Conservation (phyloP, 352 stramenopile species). For the Globisporangium paroecandrum region DNA sequence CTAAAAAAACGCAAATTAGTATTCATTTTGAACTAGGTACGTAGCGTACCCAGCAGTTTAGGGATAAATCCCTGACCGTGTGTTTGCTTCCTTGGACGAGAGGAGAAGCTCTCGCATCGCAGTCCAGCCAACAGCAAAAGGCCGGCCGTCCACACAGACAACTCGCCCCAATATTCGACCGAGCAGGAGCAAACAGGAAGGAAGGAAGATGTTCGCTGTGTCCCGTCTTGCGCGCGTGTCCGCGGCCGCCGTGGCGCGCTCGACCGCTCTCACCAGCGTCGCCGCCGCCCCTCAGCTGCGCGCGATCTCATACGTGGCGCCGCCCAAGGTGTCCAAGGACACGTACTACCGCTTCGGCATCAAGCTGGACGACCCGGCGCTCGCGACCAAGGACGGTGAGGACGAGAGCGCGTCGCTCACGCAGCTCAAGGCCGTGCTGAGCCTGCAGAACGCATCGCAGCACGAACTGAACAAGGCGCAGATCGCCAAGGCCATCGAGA, state of each 20-base stretch:
- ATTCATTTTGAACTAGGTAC: no score
- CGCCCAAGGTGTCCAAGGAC: constrained; percentile 45
- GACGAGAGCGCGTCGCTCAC: constrained; percentile 28
- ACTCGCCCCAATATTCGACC: constrained; percentile 8
- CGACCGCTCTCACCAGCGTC: constrained; percentile 1
- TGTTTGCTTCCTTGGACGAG: no score
- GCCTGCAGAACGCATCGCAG: constrained; percentile 76
- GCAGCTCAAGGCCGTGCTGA: constrained; percentile 70
- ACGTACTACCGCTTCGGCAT: constrained; percentile 69
- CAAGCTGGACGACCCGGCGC: constrained; percentile 43
- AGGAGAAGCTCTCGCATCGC: no score
- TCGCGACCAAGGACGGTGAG: constrained; percentile 32
- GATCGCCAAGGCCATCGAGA: constrained; percentile 75
- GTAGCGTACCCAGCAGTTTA: no score
- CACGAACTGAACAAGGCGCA: constrained; percentile 82
- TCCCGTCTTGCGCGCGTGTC: constrained; percentile 30
- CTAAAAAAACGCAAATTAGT: no score
- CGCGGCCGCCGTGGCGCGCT: neutral
- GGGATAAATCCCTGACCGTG: no score
- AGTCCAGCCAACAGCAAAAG: neutral
- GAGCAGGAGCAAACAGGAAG: neutral
- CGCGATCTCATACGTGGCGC: constrained; percentile 61
- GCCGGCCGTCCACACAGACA: neutral
- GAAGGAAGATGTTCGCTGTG: constrained; percentile 36
- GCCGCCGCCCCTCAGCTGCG: constrained; percentile 14